Conservation (phyloP, 495 filamentous ascomycete genomes). For the Aspergillus baeticus region DNA sequence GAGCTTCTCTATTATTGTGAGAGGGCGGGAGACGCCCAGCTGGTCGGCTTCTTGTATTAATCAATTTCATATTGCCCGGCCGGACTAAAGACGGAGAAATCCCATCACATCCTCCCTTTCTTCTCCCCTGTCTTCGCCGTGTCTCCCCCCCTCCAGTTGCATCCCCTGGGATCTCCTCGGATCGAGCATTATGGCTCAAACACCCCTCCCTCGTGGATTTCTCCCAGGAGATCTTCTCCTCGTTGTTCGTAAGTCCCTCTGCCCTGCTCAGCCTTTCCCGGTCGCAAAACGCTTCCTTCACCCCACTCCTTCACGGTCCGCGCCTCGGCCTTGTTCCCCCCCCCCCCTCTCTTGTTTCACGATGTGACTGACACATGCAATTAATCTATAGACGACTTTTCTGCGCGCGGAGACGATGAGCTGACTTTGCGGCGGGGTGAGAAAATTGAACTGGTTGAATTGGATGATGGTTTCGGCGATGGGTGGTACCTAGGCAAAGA, state of each 20-base stretch:
- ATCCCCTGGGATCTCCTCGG: slow-evolving; percentile 1
- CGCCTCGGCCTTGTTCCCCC: slow-evolving; percentile 11
- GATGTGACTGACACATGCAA: slow-evolving; percentile 13
- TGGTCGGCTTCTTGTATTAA: slow-evolving; percentile 2
- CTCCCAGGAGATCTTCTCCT: slow-evolving; percentile 67
- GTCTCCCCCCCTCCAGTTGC: slow-evolving; percentile 1
- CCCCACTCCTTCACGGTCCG: slow-evolving; percentile 11
- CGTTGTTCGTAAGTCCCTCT: slow-evolving; percentile 69
- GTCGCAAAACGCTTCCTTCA: slow-evolving; percentile 11
- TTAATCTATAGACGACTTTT: slow-evolving; percentile 67
- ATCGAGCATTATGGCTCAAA: slow-evolving; percentile 35
- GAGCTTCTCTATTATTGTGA: background rate
- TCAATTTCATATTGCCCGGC: background rate
- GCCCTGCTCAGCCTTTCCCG: slow-evolving; percentile 1
- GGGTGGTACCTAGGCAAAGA: slow-evolving; percentile 95
- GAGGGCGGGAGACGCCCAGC: slow-evolving; percentile 10
- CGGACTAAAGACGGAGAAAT: slow-evolving; percentile 2
- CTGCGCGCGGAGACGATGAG: slow-evolving; percentile 87
- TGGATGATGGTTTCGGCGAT: slow-evolving; percentile 96
- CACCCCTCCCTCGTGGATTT: slow-evolving; percentile 41
- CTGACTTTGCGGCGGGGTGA: slow-evolving; percentile 84
- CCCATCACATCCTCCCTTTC: slow-evolving; percentile 9
- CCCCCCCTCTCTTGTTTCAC: slow-evolving; percentile 7
- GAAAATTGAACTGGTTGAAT: slow-evolving; percentile 85
- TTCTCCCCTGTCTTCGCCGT: slow-evolving; percentile 5